phyloP scores from a whole-genome alignment of 176 grass and related monocot species.

The Secale cereale region DNA sequence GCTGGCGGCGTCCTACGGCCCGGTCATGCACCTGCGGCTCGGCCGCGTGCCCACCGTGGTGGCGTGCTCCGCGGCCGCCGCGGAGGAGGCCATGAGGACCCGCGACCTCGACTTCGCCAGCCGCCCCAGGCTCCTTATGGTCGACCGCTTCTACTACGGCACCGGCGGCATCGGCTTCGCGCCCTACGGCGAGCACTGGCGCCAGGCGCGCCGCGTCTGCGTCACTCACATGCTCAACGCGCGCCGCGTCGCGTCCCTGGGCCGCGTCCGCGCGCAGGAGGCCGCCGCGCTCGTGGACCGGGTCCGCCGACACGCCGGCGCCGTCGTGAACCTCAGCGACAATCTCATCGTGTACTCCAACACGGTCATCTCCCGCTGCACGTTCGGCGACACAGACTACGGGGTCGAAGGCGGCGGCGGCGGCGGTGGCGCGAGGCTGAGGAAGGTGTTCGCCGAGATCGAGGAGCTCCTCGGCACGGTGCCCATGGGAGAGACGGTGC shows the following conservation, averaged over 20 bases:
- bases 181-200: conserved; percentile 61
- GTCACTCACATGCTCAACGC: conserved; percentile 42
- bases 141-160: conserved; percentile 34
- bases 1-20: neutral
- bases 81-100: neutral
- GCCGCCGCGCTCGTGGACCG: conserved; percentile 20
- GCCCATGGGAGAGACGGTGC: neutral
- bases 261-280: conserved; percentile 22
- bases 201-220: conserved; percentile 47
- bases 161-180: conserved; percentile 44
- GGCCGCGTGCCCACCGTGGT: neutral
- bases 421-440: neutral
- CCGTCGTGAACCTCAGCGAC: neutral
- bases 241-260: conserved; percentile 27
- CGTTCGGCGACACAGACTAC: neutral
- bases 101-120: conserved; percentile 53
- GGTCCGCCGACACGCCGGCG: neutral
- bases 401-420: neutral
- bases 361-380: neutral
- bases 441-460: neutral
- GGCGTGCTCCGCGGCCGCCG: neutral
- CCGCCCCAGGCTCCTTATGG: conserved; percentile 9
- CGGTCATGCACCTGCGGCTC: neutral
- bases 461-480: neutral
- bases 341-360: neutral